Evolutionary conservation across 2,329 filamentous ascomycete species (phyloP).

Genomic region (Aspergillus hortae): DNA sequence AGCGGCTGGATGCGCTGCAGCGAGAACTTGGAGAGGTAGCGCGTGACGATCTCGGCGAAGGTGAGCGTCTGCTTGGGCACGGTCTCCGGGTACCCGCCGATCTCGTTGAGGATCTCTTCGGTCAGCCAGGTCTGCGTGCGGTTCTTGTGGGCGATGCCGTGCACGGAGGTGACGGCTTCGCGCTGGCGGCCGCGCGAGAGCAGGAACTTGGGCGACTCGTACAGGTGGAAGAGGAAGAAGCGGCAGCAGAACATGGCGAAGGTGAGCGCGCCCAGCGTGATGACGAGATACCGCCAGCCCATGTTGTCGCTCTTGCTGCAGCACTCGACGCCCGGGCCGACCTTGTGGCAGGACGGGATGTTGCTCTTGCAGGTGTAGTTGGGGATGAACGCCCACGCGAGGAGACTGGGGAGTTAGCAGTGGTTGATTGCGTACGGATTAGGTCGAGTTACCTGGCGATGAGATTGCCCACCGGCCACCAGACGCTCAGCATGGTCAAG

Average conservation of each 20-base stretch:
- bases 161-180: slow-evolving; percentile 75
- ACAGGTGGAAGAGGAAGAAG: slow-evolving; percentile 76
- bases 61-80: slow-evolving; percentile 39
- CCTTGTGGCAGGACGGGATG: slow-evolving; percentile 29
- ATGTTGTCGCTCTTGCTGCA: slow-evolving; percentile 55
- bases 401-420: slow-evolving; percentile 25
- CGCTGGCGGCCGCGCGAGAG: slow-evolving; percentile 69
- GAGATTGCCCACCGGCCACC: slow-evolving; percentile 83
- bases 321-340: slow-evolving; percentile 26
- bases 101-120: slow-evolving; percentile 59
- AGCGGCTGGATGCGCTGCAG: slow-evolving; percentile 64
- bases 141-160: slow-evolving; percentile 73
- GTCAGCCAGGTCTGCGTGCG: slow-evolving; percentile 69
- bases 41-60: slow-evolving; percentile 50
- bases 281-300: slow-evolving; percentile 72
- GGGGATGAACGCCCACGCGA: slow-evolving; percentile 74
- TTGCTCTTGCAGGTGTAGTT: slow-evolving; percentile 53
- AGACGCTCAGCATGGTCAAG: slow-evolving; percentile 75
- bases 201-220: slow-evolving; percentile 80
- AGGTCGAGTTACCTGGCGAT: slow-evolving; percentile 46
- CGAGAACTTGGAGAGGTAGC: slow-evolving; percentile 65
- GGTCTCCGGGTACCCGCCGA: slow-evolving; percentile 49
- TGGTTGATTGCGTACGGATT: not conserved
- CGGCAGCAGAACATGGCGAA: slow-evolving; percentile 71
- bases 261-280: slow-evolving; percentile 66